These are phyloP conservation scores for Cryomyces antarcticus DNA, from an alignment of 495 filamentous ascomycete genomes.

Conservation along the genomic window DNA sequence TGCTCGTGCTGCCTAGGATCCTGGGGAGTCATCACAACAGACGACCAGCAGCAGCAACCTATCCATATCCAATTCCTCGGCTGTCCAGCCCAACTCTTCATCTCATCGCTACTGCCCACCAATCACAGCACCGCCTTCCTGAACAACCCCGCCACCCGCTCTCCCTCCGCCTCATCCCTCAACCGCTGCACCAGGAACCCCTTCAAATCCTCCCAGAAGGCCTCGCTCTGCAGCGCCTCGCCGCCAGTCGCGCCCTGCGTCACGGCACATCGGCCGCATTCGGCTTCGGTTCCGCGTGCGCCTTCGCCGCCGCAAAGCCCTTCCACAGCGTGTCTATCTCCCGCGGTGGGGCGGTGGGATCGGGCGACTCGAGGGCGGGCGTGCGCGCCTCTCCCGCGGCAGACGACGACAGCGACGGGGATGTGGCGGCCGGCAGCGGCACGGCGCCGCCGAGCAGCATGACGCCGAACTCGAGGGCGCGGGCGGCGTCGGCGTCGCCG, in stretches of 20 bases:
- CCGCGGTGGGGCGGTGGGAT: neutral
- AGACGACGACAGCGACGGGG: conserved; percentile 8
- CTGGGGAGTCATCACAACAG: too few species aligned
- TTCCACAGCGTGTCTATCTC: conserved; percentile 3
- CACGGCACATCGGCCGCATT: conserved; percentile 2
- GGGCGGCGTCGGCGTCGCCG: conserved; percentile 19
- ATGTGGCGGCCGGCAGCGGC: conserved; percentile 14
- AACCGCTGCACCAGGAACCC: conserved; percentile 62
- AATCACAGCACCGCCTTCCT: conserved; percentile 27
- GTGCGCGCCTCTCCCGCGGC: conserved; percentile 13
- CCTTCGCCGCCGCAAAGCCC: conserved; percentile 10
- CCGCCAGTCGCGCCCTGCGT: conserved; percentile 29
- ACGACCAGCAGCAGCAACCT: too few species aligned
- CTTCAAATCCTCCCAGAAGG: conserved; percentile 77
- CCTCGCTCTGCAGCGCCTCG: conserved; percentile 42
- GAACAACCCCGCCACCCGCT: conserved; percentile 43
- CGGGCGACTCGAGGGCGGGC: conserved; percentile 11
- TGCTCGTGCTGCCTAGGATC: too few species aligned
- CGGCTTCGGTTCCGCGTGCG: conserved; percentile 2
- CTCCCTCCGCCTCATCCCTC: conserved; percentile 47
- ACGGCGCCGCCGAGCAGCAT: conserved; percentile 64
- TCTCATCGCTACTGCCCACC: neutral
- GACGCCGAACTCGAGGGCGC: conserved; percentile 48
- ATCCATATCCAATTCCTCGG: too few species aligned
- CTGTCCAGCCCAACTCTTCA: neutral